These are phyloP conservation scores for Macroventuria anomochaeta DNA, from an alignment of 2,329 filamentous ascomycete genomes.

Conservation along the genomic window DNA sequence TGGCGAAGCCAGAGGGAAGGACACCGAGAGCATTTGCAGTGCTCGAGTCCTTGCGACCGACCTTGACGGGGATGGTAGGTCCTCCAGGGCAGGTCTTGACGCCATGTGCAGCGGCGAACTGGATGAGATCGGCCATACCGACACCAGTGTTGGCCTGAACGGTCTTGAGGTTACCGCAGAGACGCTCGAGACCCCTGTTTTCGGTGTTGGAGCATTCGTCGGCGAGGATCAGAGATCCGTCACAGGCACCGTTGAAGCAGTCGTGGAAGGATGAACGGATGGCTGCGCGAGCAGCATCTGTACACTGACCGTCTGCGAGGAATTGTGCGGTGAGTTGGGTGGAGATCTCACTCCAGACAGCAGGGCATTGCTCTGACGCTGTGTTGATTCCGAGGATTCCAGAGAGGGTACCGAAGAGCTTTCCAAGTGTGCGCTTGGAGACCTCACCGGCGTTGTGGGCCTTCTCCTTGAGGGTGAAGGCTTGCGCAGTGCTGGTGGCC, in stretches of 20 bases:
- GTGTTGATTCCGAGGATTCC: slow-evolving; percentile 14
- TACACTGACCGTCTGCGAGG: slow-evolving; percentile 44
- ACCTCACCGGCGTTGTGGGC: slow-evolving; percentile 17
- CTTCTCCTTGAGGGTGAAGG: slow-evolving; percentile 32
- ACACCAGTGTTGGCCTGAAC: slow-evolving; percentile 52
- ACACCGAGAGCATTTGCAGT: slow-evolving; percentile 28
- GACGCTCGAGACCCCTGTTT: slow-evolving; percentile 54
- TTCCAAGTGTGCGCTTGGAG: slow-evolving; percentile 26
- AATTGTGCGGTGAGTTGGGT: slow-evolving; percentile 42
- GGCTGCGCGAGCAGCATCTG: slow-evolving; percentile 45
- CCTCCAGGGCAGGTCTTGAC: slow-evolving; percentile 48
- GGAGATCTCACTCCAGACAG: slow-evolving; percentile 44
- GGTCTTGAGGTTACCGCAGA: slow-evolving; percentile 49
- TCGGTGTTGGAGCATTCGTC: slow-evolving; percentile 45
- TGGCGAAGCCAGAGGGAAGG: slow-evolving; percentile 30
- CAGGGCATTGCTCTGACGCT: slow-evolving; percentile 30
- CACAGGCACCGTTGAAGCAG: slow-evolving; percentile 47
- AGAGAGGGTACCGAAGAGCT: slow-evolving; percentile 14
- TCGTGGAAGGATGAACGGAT: slow-evolving; percentile 47
- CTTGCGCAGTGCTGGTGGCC: slow-evolving; percentile 34
- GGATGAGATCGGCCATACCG: slow-evolving; percentile 45
- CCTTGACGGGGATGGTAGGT: slow-evolving; percentile 41
- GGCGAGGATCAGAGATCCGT: slow-evolving; percentile 47
- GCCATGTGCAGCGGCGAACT: slow-evolving; percentile 48
- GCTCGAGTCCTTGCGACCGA: slow-evolving; percentile 43